Evolutionary conservation across 306 rosid genomes (phyloP), one percentile per base, ranked within the genome.

Genomic region (Cicer cuneatum): DNA sequence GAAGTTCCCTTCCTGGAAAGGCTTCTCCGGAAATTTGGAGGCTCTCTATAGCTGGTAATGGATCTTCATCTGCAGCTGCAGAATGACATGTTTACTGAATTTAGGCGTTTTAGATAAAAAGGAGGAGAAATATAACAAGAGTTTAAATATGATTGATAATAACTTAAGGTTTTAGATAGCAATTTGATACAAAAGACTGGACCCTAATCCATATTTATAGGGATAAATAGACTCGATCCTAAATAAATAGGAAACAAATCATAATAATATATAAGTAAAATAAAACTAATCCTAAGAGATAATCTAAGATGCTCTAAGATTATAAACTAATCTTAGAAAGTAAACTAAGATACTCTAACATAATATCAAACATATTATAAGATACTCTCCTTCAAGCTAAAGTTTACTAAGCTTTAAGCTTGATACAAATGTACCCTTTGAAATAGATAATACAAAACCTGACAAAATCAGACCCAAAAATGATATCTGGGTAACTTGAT

Each of bases 61-160:
- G 98, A 85, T 93, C 98, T 38, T 93, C 98, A 81, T 93, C 98
- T 75, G 97, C 96, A 69, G 90, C 97, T 90, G 86, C 74, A 83
- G 46, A 40, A 70, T 46, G 58, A 85, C 51, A 59, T 21, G 72
- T 58, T 58, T 58, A 41, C 40, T 59, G 18, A 59, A 59, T 41
- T 33, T 59, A 59, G 35, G 66, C 35, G 19, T 35, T 59, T 2
- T 52, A 33, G 38, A 57, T 24, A 57, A 57, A 54, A 57, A 24
- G 9, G 63, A 21, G 63, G 10, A 51, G 57, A 57, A 14, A 24
- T 21, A 24, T 29, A 10, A 6, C 11, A 57, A 11, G 39, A 57
- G 40, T 57, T 57, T 59, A 16, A 59, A 33, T 33, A 33, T 33
- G 10, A 24, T 10, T 24, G 63, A 57, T 57, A 29, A 29, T 57